Evolutionary conservation across 176 grass and related monocot species (phyloP), one percentile per base, ranked within the genome.

Genomic region (Pharus latifolius): DNA sequence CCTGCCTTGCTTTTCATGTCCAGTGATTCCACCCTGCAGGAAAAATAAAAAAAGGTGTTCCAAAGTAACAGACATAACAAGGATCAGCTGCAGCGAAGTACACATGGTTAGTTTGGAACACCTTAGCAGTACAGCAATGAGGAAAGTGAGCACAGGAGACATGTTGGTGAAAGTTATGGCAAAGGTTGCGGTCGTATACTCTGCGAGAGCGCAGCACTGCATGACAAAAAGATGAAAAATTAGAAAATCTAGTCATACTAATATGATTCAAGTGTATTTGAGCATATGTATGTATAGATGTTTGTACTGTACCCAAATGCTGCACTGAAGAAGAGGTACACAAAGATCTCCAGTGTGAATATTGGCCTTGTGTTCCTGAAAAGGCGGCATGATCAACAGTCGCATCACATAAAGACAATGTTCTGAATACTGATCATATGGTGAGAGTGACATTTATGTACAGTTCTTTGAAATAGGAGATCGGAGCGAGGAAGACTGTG

Each of bases 241-340:
- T 26, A 34, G 13, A n/a, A n/a, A n/a, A n/a, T 56, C 0, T 11
- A 31, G 13, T 10, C 15, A 29, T 41, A 31, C n/a, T 24, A 67
- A 23, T 60, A 43, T 5, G 10, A 60, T 4, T n/a, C 18, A 62
- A 44, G 48, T 75, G 41, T 24, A 13, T 32, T 19, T 6, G 19
- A 43, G 4, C 17, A 0, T 32, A 20, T 65, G 55, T 22, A 37
- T 73, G 57, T n/a, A 25, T n/a, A n/a, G n/a, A n/a, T n/a, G n/a
- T n/a, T n/a, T n/a, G n/a, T n/a, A 44, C 51, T 43, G 51, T 88
- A 98, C 94, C 94, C 94, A 25, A 98, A 76, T 2, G 81, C 65
- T 40, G 87, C 94, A 53, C 89, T 89, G 28, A 98, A 85, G 72
- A 98, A 98, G 49, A 93, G 84, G 69, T 98, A 98, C 24, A 92